Base-by-base conservation (phyloP, 2,329 filamentous ascomycete genomes). In the Pezicula radicicola region DNA sequence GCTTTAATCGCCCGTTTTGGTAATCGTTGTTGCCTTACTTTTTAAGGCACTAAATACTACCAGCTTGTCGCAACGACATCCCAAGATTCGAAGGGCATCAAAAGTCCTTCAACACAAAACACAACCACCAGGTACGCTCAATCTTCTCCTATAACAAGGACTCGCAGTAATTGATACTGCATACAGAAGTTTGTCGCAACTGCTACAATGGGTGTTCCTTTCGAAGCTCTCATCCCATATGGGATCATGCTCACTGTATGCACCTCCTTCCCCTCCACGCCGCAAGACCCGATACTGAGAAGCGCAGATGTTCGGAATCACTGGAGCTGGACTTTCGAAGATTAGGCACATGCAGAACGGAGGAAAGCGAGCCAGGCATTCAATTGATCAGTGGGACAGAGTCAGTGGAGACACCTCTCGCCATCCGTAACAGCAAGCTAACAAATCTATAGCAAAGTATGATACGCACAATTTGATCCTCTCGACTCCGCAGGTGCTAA, bases 141-240 rank as follows among this genome's bases (percentile, higher is more conserved):
- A 45, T 39, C 8, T 19, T 44, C 28, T 44, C 27, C 25, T 6
- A 40, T 15, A 37, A 40, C 19, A 19, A 40, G 2, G 12, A 30
- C 12, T 12, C 19, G 8, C 21, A 13, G 25, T 35, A 49, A 16
- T 59, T 63, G 42, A 59, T 51, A 33, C 15, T 16, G 42, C 2
- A 21, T 9, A 30, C 43, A 65, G 64, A 51, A 58, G 52, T 49
- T 45, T 58, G 41, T 44, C 49, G 53, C 51, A 30, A 59, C 52
- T 49, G 49, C 51, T 61, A 68, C 55, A 46, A 73, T 73, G 70
- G 67, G 66, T 58, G 67, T 73, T 49, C 70, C 70, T 36, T 73
- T 71, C 56, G 70, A 73, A 65, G 62, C 68, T 54, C 66, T 73
- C 53, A 43, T 73, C 51, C 70, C 70, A 6, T 73, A 70, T 59